Evolutionary conservation across 345 rosid genomes (phyloP).

Genomic region (Brassica incana): DNA sequence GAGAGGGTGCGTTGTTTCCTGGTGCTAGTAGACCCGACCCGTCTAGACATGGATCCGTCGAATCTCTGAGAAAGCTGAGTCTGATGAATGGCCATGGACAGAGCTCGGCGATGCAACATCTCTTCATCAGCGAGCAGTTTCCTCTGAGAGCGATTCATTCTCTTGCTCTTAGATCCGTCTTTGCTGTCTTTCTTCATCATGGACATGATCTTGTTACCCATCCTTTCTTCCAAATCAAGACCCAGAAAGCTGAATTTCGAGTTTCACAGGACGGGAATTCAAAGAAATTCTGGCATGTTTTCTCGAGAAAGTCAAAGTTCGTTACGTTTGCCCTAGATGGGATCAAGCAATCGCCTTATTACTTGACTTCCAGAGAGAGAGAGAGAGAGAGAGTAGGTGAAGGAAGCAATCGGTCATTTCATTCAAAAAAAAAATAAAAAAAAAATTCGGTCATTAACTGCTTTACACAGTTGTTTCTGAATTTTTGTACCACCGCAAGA

Average conservation of each 20-base stretch:
- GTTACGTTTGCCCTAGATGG: slow-evolving; percentile 27
- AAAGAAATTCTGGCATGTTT: slow-evolving; percentile 16
- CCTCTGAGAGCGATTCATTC: slow-evolving; percentile 80
- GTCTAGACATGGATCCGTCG: slow-evolving; percentile 97
- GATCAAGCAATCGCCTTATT: slow-evolving; percentile 18
- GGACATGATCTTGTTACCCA: slow-evolving; percentile 84
- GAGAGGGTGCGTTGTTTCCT: slow-evolving; percentile 55
- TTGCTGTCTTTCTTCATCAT: slow-evolving; percentile 67
- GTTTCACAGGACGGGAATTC: neutral
- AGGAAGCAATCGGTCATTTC: slow-evolving; percentile 14
- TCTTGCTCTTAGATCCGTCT: slow-evolving; percentile 75
- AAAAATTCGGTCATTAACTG: slow-evolving; percentile 36
- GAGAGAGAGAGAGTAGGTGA: slow-evolving; percentile 35
- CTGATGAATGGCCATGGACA: slow-evolving; percentile 93
- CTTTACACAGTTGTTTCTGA: slow-evolving; percentile 21
- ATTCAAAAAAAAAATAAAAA: no score
- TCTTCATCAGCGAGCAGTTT: slow-evolving; percentile 86
- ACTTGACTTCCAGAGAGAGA: slow-evolving; percentile 8
- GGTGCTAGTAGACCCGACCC: slow-evolving; percentile 81
- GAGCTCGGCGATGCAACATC: slow-evolving; percentile 82
- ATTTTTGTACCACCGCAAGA: slow-evolving; percentile 10
- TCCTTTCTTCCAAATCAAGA: slow-evolving; percentile 31
- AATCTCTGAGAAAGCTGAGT: slow-evolving; percentile 87
- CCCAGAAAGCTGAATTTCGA: neutral
- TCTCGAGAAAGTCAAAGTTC: slow-evolving; percentile 29